Percentiles rank a stretch among this genome's conserved stretches.
These are phyloP conservation scores for Calocybe indica DNA, from an alignment of 768 basidiomycete species.

Conservation along the genomic window DNA sequence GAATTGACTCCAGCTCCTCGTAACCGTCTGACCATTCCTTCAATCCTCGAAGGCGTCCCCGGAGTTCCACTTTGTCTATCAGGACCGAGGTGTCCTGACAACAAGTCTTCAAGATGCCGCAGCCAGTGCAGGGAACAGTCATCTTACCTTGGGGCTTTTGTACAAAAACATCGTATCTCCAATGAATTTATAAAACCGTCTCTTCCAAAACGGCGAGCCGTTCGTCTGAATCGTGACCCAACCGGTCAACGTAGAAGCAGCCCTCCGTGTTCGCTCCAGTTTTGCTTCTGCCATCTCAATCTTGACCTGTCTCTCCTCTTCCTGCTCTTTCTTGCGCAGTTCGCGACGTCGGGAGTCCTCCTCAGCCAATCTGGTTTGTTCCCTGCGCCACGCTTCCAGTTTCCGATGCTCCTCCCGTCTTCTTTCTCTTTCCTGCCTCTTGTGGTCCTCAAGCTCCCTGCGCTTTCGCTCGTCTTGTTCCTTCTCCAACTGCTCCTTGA, in stretches of 20 bases:
- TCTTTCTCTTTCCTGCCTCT: slow-evolving; percentile 38
- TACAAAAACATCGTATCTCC: slow-evolving; percentile 42
- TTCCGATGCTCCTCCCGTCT: slow-evolving; percentile 44
- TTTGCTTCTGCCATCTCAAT: slow-evolving; percentile 41
- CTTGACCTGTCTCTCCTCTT: slow-evolving; percentile 34
- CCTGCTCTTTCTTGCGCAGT: slow-evolving; percentile 30
- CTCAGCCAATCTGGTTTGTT: slow-evolving; percentile 38
- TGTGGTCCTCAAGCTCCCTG: slow-evolving; percentile 41
- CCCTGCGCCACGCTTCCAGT: slow-evolving; percentile 46
- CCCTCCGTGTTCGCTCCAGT: slow-evolving; percentile 28
- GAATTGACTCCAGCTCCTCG: slow-evolving; percentile 60
- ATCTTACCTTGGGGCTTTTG: slow-evolving; percentile 43
- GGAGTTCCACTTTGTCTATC: slow-evolving; percentile 40
- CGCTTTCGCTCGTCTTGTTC: slow-evolving; percentile 41
- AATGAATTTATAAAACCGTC: slow-evolving; percentile 57
- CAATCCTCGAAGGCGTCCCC: slow-evolving; percentile 38
- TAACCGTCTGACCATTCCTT: slow-evolving; percentile 65
- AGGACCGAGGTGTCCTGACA: slow-evolving; percentile 31
- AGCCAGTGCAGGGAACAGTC: neutral
- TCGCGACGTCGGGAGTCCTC: slow-evolving; percentile 40
- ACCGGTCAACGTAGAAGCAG: slow-evolving; percentile 35
- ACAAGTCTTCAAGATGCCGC: slow-evolving; percentile 1
- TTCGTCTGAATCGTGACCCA: slow-evolving; percentile 59
- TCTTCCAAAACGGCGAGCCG: slow-evolving; percentile 52
- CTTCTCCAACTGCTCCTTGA: slow-evolving; percentile 32